Evolutionary conservation across 208 protist species (phyloP), one percentile per base, ranked within the genome.

Genomic region (Wallacemonas rigidus): DNA sequence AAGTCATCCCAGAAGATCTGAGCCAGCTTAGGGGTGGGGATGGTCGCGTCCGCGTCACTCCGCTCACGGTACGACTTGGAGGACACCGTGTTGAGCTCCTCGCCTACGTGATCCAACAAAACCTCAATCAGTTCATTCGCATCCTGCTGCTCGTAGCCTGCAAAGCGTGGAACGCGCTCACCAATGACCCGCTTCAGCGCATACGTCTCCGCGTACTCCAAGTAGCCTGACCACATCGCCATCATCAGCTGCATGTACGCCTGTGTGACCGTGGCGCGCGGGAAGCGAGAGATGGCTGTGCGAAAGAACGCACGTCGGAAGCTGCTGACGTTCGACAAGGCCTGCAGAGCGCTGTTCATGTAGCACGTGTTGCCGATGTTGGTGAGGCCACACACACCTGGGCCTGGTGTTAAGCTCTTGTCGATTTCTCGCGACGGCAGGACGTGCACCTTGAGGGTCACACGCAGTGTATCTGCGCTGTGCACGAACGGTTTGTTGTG

Each of bases 361-460:
- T 95, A 98, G 80, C 94, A 98, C 35, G 92, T 96, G 76, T 97
- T 98, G 43, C 95, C 92, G 14, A 97, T 74, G 77, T 98, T 98
- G 17, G 78, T 80, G 43, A 98, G 72, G 6, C 94, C 94, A 65
- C 91, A 92, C 43, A 91, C 75, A 67, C 91, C 88, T 62, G 73
- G 76, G 38, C 63, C 74, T 63, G 76, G 82, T 12, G 75, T 70
- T 12, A 6, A 54, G 4, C 3, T 6, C 12, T 69, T 58, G 45
- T n/a, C n/a, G 14, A 57, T 40, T 12, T 17, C 50, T 5, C 8
- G 14, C 38, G 7, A 44, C 5, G 64, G 4, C 8, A 4, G 36
- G 50, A 57, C 36, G 15, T 40, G 64, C 17, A 69, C 17, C 6
- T 69, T 47, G 50, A 69, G 64, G 9, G 26, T 41, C 17, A 69